A percentile compares a stretch with the other conserved stretches of the same genome.
These are phyloP conservation scores for Magnolia officinalis DNA, from an alignment of 164 flowering plant genomes.

Conservation along the genomic window DNA sequence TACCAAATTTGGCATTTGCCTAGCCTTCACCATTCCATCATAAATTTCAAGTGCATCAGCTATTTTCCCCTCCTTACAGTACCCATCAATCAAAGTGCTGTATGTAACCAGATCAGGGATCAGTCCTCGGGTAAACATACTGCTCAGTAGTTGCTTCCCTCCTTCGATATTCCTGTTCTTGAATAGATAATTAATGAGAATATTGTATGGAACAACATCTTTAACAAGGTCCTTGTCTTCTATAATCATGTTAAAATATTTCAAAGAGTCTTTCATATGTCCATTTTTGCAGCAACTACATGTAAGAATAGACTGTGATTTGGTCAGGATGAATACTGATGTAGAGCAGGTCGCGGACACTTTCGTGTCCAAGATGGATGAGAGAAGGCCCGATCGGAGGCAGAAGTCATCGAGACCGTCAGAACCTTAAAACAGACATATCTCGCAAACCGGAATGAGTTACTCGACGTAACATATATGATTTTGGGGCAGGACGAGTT, in stretches of 20 bases:
- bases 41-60: conserved; percentile 35
- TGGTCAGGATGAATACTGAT: too few relatives aligned
- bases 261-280: conserved; percentile 23
- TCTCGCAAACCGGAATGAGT: too few relatives aligned
- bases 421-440: too few relatives aligned
- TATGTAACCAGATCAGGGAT: conserved; percentile 38
- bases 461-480: too few relatives aligned
- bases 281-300: conserved; percentile 40
- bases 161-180: conserved; percentile 23
- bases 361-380: too few relatives aligned
- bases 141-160: conserved; percentile 34
- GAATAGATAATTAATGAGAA: conserved; percentile 34
- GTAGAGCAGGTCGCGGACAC: too few relatives aligned
- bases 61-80: conserved; percentile 30
- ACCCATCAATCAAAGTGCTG: conserved; percentile 38
- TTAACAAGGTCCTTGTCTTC: conserved; percentile 19
- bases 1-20: conserved; percentile 26
- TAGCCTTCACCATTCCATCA: conserved; percentile 24
- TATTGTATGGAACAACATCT: conserved; percentile 33
- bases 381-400: too few relatives aligned
- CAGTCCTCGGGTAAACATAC: conserved; percentile 35
- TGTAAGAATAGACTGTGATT: conserved; percentile 12
- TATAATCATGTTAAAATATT: conserved; percentile 16
- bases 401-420: too few relatives aligned
- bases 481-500: too few relatives aligned